Conservation (phyloP, 805 yeast species). For the Yarrowia divulgata region DNA sequence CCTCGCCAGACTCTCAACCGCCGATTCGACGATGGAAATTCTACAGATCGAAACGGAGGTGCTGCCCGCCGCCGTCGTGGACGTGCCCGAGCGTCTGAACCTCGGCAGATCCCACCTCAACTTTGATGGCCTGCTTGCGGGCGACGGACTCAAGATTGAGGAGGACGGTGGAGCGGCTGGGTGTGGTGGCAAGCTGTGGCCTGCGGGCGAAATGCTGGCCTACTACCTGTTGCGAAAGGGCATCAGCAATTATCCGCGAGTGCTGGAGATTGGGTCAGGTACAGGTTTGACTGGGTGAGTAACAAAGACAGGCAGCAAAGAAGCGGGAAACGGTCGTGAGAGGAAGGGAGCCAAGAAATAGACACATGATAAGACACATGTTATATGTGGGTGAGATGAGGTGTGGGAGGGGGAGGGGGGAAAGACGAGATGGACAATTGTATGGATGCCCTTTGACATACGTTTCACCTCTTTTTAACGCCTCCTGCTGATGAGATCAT, state of each 20-base stretch:
- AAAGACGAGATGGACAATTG: too few species aligned
- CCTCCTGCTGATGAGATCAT: too few species aligned
- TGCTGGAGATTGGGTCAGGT: slow-evolving; percentile 65
- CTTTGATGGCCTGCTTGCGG: slow-evolving; percentile 53
- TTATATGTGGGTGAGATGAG: too few species aligned
- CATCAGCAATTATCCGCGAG: slow-evolving; percentile 44
- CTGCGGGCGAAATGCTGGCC: slow-evolving; percentile 64
- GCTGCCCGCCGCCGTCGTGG: slow-evolving; percentile 50
- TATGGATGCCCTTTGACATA: too few species aligned
- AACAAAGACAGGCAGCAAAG: not conserved
- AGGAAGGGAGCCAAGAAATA: too few species aligned
- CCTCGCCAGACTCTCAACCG: not conserved
- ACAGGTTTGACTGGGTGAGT: slow-evolving; percentile 62
- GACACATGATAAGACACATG: too few species aligned
- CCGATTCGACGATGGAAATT: slow-evolving; percentile 7
- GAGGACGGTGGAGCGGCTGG: slow-evolving; percentile 68
- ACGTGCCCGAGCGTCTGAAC: slow-evolving; percentile 51
- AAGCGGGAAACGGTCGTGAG: too few species aligned
- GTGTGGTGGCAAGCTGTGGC: slow-evolving; percentile 71
- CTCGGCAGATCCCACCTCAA: slow-evolving; percentile 53
- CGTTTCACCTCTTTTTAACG: too few species aligned
- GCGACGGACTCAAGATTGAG: slow-evolving; percentile 53
- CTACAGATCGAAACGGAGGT: slow-evolving; percentile 41
- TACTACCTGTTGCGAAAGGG: slow-evolving; percentile 53
- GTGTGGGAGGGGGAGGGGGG: too few species aligned